phyloP scores from a whole-genome alignment of 805 yeast genomes.

The Ogataea ramenticola region DNA sequence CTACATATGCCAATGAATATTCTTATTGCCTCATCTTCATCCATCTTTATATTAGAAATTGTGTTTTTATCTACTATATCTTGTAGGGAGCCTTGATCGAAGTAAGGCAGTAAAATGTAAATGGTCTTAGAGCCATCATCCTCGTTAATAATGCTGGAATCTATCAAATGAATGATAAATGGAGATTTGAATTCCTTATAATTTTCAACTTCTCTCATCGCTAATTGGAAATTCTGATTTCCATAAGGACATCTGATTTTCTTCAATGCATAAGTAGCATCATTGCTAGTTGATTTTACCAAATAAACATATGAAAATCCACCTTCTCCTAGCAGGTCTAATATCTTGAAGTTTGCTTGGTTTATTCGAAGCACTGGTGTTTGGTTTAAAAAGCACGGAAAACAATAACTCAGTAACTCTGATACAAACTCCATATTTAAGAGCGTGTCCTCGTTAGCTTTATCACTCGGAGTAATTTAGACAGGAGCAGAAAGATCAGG shows the following conservation, averaged over 20 bases:
- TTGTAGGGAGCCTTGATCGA: constrained; percentile 66
- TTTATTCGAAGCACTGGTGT: constrained; percentile 58
- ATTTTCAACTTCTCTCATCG: constrained; percentile 70
- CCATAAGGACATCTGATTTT: constrained; percentile 87
- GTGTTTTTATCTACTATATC: constrained; percentile 65
- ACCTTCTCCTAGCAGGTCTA: constrained; percentile 80
- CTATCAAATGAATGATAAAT: constrained; percentile 60
- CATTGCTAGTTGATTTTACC: constrained; percentile 43
- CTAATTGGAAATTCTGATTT: constrained; percentile 61
- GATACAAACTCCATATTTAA: constrained; percentile 1
- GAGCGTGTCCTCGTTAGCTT: too few species aligned
- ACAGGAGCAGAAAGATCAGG: too few species aligned
- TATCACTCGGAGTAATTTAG: too few species aligned
- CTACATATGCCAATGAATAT: constrained; percentile 63
- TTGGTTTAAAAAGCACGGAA: constrained; percentile 34
- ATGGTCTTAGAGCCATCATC: constrained; percentile 74
- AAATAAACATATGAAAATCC: constrained; percentile 83
- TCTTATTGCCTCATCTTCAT: constrained; percentile 56
- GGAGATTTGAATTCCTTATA: constrained; percentile 67
- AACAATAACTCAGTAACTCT: constrained; percentile 22
- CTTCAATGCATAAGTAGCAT: constrained; percentile 64
- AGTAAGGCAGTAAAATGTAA: constrained; percentile 74
- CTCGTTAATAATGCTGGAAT: constrained; percentile 66
- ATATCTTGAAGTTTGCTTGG: constrained; percentile 52
- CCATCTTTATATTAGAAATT: constrained; percentile 43